Evolutionary conservation across 1,284 basidiomycete species (phyloP).

Genomic region (Apiotrichum mycotoxinovorans): DNA sequence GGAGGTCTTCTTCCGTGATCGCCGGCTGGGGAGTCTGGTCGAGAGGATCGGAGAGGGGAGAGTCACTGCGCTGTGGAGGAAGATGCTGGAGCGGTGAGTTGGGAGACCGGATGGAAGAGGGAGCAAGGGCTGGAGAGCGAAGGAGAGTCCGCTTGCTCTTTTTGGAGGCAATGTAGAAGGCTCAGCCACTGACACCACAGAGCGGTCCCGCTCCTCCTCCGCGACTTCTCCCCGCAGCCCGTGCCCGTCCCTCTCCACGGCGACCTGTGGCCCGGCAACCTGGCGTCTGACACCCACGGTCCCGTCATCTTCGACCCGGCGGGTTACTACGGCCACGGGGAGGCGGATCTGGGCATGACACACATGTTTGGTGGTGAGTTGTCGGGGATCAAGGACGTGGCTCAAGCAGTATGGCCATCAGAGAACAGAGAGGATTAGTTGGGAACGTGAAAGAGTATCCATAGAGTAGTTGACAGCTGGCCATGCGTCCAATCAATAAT

Average conservation of each 20-base stretch:
- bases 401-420: too few species aligned
- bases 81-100: slow-evolving; percentile 61
- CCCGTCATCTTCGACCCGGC: slow-evolving; percentile 77
- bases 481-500: too few species aligned
- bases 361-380: slow-evolving; percentile 70
- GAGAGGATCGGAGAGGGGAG: slow-evolving; percentile 51
- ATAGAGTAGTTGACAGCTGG: too few species aligned
- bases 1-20: slow-evolving; percentile 62
- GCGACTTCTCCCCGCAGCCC: slow-evolving; percentile 56
- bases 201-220: slow-evolving; percentile 70
- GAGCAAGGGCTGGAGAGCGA: too few species aligned
- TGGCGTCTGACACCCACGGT: slow-evolving; percentile 55
- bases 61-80: slow-evolving; percentile 58
- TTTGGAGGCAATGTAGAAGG: too few species aligned
- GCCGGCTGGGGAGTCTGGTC: slow-evolving; percentile 58
- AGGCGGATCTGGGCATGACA: slow-evolving; percentile 78
- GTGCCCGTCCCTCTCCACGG: slow-evolving; percentile 77
- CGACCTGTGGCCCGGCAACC: slow-evolving; percentile 65
- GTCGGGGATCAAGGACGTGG: too few species aligned
- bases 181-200: slow-evolving; percentile 51
- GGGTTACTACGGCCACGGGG: slow-evolving; percentile 78
- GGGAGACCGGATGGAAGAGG: not conserved
- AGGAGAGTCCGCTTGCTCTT: not conserved
- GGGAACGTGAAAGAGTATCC: too few species aligned
- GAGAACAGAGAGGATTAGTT: too few species aligned